Base-by-base conservation (phyloP, 345 rosid species). In the Aquilaria yunnanensis region DNA sequence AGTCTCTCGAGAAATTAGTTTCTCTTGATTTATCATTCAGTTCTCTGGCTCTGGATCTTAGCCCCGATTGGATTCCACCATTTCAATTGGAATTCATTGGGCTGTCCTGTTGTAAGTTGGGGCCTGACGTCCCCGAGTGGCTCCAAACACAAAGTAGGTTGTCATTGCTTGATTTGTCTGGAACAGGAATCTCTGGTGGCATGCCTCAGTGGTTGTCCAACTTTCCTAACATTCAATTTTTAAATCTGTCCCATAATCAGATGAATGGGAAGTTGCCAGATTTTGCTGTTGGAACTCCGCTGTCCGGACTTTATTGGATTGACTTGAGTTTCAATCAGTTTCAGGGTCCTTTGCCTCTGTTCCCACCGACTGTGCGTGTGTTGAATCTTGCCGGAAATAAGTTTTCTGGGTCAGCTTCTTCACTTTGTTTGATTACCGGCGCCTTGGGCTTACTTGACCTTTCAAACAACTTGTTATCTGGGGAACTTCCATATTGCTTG, bases 301-400 rank as follows among this genome's bases (percentile, higher is more conserved):
- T 16, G 23, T 16, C 23, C 23, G 23, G 23, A 16, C 23, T 11
- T 56, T 65, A 66, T n/a, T 60, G 55, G 34, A 48, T 78, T 41
- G 72, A 74, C 37, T 47, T 72, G 29, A 58, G 72, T 31, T 53
- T 29, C 13, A 67, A 72, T 54, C 1, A 2, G 5, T 46, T 72
- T 14, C 29, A 54, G 9, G 68, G 72, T 62, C 54, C 53, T 57
- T 2, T 72, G 6, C 72, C 68, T 2, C 23, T 4, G 11, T 32
- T 72, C 29, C 66, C 53, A 13, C 10, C 66, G 14, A 33, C 14
- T 57, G 58, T 73, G 30, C 67, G 70, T 46, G 52, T 66, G 4
- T 52, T 75, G 16, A 77, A 76, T 71, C 78, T 79, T 32, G 73
- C 70, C 34, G 67, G 68, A 8, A 79, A 79, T 58, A 67, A 48